phyloP scores from a whole-genome alignment of 176 grass and related monocot genomes.

The Puccinellia tenuiflora region DNA sequence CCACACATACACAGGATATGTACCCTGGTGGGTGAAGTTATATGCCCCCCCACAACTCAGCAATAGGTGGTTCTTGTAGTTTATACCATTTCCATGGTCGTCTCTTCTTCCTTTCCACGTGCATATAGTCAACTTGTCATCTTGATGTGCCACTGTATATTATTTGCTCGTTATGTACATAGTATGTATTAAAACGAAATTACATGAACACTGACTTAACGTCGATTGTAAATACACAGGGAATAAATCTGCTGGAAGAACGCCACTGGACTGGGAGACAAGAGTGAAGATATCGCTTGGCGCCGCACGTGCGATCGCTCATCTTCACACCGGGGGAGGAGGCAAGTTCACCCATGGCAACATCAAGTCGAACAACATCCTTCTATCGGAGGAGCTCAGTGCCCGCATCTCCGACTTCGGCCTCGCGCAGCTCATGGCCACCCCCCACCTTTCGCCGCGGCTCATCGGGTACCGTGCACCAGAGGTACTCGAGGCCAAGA shows the following conservation, averaged over 20 bases:
- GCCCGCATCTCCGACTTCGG: constrained; percentile 51
- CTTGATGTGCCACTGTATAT: neutral
- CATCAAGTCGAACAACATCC: constrained; percentile 79
- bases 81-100: too few species aligned
- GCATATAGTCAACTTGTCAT: neutral
- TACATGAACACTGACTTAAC: neutral
- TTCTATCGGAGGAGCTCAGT: constrained; percentile 52
- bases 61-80: too few species aligned
- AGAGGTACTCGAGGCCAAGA: constrained; percentile 63
- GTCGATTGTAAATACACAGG: constrained; percentile 30
- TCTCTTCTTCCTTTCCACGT: neutral
- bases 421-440: constrained; percentile 60
- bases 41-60: too few species aligned
- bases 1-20: too few species aligned
- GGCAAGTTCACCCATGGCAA: constrained; percentile 74
- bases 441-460: constrained; percentile 33
- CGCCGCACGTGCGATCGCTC: constrained; percentile 48
- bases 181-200: neutral
- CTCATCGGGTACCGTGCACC: constrained; percentile 72
- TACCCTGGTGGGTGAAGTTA: too few species aligned
- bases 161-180: neutral
- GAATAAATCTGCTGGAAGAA: constrained; percentile 52
- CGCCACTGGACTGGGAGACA: constrained; percentile 70
- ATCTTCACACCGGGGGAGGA: constrained; percentile 52
- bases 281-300: constrained; percentile 67